phyloP scores from a whole-genome alignment of 2,329 filamentous ascomycete species.

The Calonectria montana region DNA sequence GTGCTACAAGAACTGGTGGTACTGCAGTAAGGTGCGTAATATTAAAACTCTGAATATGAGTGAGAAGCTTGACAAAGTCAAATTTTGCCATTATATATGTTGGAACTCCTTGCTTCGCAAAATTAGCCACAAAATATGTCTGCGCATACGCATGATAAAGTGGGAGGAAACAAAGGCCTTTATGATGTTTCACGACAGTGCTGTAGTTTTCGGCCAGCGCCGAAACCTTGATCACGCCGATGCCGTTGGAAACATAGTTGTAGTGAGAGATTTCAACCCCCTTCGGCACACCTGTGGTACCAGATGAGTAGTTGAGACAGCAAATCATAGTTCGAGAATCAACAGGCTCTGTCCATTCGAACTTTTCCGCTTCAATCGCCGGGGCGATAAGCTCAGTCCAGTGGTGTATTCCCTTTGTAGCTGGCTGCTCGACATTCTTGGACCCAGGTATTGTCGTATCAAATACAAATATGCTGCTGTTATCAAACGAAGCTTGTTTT shows the following conservation, averaged over 20 bases:
- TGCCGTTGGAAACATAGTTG: slow-evolving; percentile 78
- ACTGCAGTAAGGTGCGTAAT: slow-evolving; percentile 76
- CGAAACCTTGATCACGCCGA: slow-evolving; percentile 60
- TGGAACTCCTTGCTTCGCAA: slow-evolving; percentile 64
- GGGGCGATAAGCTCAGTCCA: slow-evolving; percentile 72
- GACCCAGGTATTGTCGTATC: slow-evolving; percentile 61
- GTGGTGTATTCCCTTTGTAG: slow-evolving; percentile 48
- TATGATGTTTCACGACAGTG: slow-evolving; percentile 49
- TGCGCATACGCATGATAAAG: slow-evolving; percentile 82
- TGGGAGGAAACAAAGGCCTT: slow-evolving; percentile 75
- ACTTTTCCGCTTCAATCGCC: slow-evolving; percentile 53
- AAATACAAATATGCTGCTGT: slow-evolving; percentile 73
- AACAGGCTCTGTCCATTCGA: slow-evolving; percentile 70
- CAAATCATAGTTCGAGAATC: slow-evolving; percentile 66
- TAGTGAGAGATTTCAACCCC: slow-evolving; percentile 83
- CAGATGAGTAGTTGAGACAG: slow-evolving; percentile 81
- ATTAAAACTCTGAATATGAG: slow-evolving; percentile 73
- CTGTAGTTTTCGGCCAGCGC: slow-evolving; percentile 53
- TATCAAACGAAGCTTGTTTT: slow-evolving; percentile 63
- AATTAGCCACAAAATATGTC: slow-evolving; percentile 73
- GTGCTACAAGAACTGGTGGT: slow-evolving; percentile 78
- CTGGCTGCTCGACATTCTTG: background rate
- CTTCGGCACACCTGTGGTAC: slow-evolving; percentile 85
- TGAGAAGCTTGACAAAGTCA: slow-evolving; percentile 78
- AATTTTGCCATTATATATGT: slow-evolving; percentile 84